A percentile compares a stretch with the other conserved stretches of the same genome.
These are phyloP conservation scores for Leccinum subgranulosum DNA, from an alignment of 768 basidiomycete genomes.

Conservation along the genomic window DNA sequence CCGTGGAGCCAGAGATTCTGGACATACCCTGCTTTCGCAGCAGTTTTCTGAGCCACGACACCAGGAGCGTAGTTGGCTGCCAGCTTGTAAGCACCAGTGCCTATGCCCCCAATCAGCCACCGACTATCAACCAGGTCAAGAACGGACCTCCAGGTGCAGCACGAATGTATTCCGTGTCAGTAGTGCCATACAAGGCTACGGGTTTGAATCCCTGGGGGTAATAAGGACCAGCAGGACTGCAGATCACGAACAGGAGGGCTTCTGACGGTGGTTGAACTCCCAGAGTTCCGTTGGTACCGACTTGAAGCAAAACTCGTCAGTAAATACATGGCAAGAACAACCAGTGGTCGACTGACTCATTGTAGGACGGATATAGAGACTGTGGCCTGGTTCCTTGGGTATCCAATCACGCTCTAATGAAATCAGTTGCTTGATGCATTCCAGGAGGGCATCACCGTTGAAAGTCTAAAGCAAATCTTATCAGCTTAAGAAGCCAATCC, in stretches of 20 bases:
- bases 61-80: conserved; percentile 89
- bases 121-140: neutral
- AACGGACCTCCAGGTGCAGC: conserved; percentile 75
- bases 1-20: conserved; percentile 93
- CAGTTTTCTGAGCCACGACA: conserved; percentile 79
- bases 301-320: conserved; percentile 37
- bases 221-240: conserved; percentile 70
- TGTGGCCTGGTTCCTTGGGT: conserved; percentile 82
- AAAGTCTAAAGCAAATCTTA: conserved; percentile 52
- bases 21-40: conserved; percentile 71
- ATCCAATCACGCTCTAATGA: conserved; percentile 88
- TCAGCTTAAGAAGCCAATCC: conserved; percentile 1
- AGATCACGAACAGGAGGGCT: conserved; percentile 67
- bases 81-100: conserved; percentile 85
- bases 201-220: conserved; percentile 89
- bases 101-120: conserved; percentile 31
- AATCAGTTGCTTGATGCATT: conserved; percentile 85
- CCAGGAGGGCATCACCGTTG: conserved; percentile 66
- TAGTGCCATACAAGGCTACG: conserved; percentile 80
- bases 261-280: conserved; percentile 58
- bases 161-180: conserved; percentile 62
- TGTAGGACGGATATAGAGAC: conserved; percentile 87
- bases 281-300: conserved; percentile 58
- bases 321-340: neutral
- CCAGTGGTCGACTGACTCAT: conserved; percentile 42